Percentiles rank a stretch among this genome's conserved stretches.
Evolutionary conservation across 192 early-diverging fungal genomes (phyloP).

Genomic region (Allomyces javanicus): DNA sequence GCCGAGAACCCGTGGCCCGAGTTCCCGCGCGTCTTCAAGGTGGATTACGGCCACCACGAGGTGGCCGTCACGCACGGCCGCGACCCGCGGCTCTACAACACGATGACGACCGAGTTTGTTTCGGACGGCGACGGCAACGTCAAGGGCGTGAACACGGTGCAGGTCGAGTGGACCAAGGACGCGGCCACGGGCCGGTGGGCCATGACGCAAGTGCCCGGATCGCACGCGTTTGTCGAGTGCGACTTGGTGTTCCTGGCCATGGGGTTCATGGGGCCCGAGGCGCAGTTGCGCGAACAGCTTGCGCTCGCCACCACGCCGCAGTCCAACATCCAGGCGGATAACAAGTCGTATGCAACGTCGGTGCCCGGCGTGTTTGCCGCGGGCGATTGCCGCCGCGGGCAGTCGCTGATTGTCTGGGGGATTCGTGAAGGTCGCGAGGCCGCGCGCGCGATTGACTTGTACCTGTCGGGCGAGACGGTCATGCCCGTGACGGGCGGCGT

Average conservation of each 20-base stretch:
- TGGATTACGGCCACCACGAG: slow-evolving; percentile 94
- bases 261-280: slow-evolving; percentile 90
- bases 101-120: slow-evolving; percentile 91
- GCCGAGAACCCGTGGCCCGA: slow-evolving; percentile 94
- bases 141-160: slow-evolving; percentile 79
- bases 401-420: slow-evolving; percentile 90
- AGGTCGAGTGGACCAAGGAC: slow-evolving; percentile 85
- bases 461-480: slow-evolving; percentile 56
- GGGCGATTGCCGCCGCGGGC: slow-evolving; percentile 91
- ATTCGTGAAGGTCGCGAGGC: slow-evolving; percentile 94
- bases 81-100: slow-evolving; percentile 87
- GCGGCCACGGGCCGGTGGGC: slow-evolving; percentile 49
- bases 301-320: slow-evolving; percentile 52
- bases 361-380: slow-evolving; percentile 79
- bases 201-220: slow-evolving; percentile 75
- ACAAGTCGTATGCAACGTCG: slow-evolving; percentile 56
- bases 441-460: slow-evolving; percentile 77
- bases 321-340: slow-evolving; percentile 62
- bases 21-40: slow-evolving; percentile 84
- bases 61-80: slow-evolving; percentile 68
- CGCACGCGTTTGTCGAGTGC: slow-evolving; percentile 64
- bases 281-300: slow-evolving; percentile 58
- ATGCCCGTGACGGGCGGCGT: slow-evolving; percentile 82
- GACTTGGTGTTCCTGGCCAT: slow-evolving; percentile 87
- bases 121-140: slow-evolving; percentile 57